Base-by-base conservation (phyloP, 2,329 filamentous ascomycete species). In the Aspergillus glaucus region DNA sequence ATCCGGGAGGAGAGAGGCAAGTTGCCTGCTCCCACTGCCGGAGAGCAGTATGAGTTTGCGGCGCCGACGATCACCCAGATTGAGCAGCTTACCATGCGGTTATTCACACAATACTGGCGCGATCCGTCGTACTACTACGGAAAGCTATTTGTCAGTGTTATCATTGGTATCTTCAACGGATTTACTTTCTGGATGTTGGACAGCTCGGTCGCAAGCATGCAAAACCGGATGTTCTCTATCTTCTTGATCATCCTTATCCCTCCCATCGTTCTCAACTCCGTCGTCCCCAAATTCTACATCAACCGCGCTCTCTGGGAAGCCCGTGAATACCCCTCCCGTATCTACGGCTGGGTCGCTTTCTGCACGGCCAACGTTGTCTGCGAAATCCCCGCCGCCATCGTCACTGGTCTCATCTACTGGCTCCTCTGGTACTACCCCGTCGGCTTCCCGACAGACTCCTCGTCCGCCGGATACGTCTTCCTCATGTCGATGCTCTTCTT, bases 341-440 rank as follows among this genome's bases (percentile, higher is more conserved):
- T 89, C 50, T 92, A 91, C 65, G 84, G 84, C 46, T 90, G 86
- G 84, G 68, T 86, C 30, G 85, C 87, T 0, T 91, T 91, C 67
- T 81, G 78, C 60, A 87, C 85, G 0, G 85, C 87, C 0, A 84
- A 86, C 58, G 75, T 90, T 3, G 73, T 91, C 14, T 80, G 79
- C 28, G 87, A 92, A 62, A 83, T 92, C 19, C 87, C 87, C 0
- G 78, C 79, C 39, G 81, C 85, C 1, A 79, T 90, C 53, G 61
- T 88, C 30, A 76, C 78, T 1, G 76, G 75, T 0, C 71, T 85
- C 1, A 66, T 91, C 17, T 91, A 90, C 71, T 92, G 79, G 75
- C 66, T 82, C 0, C 69, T 88, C 0, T 91, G 86, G 86, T 92
- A 92, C 69, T 92, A 79, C 65, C 80, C 86, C 0, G 79, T 84